These are phyloP conservation scores for Talaromyces funiculosus DNA, from an alignment of 2,329 filamentous ascomycete genomes.

Conservation along the genomic window DNA sequence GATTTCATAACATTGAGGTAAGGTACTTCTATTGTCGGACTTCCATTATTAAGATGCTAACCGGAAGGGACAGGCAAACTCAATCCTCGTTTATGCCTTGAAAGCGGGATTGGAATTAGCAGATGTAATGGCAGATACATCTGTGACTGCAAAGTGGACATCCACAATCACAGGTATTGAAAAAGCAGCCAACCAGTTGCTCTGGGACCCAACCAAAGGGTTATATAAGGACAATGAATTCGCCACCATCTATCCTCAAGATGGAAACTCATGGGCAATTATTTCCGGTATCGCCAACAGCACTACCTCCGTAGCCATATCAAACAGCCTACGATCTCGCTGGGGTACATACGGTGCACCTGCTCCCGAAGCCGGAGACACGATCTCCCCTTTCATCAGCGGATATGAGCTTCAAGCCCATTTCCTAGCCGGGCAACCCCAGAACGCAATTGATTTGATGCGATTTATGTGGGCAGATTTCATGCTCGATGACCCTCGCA, in stretches of 20 bases:
- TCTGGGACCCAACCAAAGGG: neutral
- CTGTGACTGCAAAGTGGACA: neutral
- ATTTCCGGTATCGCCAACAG: neutral
- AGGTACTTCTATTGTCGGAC: neutral
- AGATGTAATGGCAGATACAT: neutral
- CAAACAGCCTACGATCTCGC: neutral
- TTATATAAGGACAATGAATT: neutral
- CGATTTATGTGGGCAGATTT: neutral
- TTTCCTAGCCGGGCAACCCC: slow-evolving; percentile 31
- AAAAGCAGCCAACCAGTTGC: neutral
- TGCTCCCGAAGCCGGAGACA: slow-evolving; percentile 36
- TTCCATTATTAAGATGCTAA: neutral
- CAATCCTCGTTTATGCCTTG: neutral
- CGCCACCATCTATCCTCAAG: neutral
- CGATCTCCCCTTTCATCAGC: slow-evolving; percentile 40
- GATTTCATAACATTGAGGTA: neutral
- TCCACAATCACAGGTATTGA: neutral
- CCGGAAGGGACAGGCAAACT: neutral
- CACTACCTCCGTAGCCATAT: neutral
- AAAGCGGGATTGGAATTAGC: neutral
- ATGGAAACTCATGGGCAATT: neutral
- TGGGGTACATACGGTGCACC: slow-evolving; percentile 43
- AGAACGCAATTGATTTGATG: neutral
- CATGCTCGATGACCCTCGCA: neutral
- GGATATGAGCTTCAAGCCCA: slow-evolving; percentile 43